These are phyloP conservation scores for Adansonia grandidieri DNA, from an alignment of 441 rosid species.

Conservation along the genomic window DNA sequence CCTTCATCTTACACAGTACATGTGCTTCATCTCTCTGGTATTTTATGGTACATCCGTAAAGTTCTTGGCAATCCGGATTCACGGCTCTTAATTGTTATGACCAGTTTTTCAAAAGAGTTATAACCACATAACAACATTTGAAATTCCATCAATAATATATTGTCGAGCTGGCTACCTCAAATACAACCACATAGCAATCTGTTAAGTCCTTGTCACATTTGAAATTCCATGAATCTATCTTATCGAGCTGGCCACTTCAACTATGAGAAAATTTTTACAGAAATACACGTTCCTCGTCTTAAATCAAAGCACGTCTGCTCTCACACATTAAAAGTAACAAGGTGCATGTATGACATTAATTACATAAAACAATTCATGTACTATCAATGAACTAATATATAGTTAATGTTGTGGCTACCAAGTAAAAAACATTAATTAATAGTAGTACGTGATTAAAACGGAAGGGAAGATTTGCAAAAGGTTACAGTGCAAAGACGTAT, in stretches of 20 bases:
- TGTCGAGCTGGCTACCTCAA: background rate
- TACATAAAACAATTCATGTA: background rate
- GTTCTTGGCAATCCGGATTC: slow-evolving; percentile 8
- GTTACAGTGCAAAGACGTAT: slow-evolving; percentile 22
- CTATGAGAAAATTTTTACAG: background rate
- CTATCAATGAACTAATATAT: slow-evolving; percentile 8
- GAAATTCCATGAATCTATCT: slow-evolving; percentile 7
- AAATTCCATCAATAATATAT: background rate
- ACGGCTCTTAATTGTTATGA: background rate
- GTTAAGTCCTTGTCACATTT: background rate
- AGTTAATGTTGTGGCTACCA: background rate
- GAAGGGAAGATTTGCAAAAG: background rate
- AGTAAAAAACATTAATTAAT: background rate
- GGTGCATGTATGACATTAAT: background rate
- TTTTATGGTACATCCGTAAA: slow-evolving; percentile 19
- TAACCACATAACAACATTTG: too few species aligned
- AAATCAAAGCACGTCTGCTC: background rate
- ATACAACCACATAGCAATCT: too few species aligned
- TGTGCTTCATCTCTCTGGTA: slow-evolving; percentile 14
- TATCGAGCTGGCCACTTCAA: slow-evolving; percentile 1
- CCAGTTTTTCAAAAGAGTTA: background rate
- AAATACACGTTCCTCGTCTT: background rate
- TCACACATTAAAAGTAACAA: background rate
- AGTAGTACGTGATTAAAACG: background rate
- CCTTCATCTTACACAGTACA: slow-evolving; percentile 11